Conservation (phyloP, 2,329 filamentous ascomycete genomes). For the Taxawa tesnikishii region DNA sequence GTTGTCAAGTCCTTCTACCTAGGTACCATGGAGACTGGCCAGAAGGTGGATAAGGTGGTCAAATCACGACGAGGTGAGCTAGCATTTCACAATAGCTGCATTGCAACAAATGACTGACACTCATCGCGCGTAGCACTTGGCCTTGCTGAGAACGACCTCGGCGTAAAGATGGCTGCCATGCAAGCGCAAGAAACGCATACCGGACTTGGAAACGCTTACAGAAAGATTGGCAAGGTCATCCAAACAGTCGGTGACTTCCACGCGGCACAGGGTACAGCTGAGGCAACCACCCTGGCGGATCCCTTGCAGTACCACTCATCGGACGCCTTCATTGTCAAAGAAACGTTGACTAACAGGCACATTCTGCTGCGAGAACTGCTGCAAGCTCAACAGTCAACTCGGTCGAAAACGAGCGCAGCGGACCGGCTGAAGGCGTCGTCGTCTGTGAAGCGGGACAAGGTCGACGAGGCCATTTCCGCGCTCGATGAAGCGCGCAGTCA, state of each 20-base stretch:
- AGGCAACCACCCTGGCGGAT: conserved; percentile 89
- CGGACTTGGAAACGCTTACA: conserved; percentile 79
- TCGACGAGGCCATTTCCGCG: conserved; percentile 88
- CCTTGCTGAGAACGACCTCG: conserved; percentile 84
- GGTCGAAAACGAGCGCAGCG: conserved; percentile 71
- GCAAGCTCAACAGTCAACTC: conserved; percentile 76
- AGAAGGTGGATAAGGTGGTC: conserved; percentile 90
- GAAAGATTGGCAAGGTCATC: conserved; percentile 86
- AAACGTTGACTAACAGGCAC: conserved; percentile 93
- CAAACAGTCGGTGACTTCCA: conserved; percentile 93
- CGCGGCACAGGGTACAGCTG: conserved; percentile 88
- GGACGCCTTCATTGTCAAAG: conserved; percentile 95
- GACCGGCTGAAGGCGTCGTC: conserved; percentile 80
- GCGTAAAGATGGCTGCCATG: conserved; percentile 78
- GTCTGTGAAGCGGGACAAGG: conserved; percentile 84
- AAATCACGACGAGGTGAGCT: conserved; percentile 74
- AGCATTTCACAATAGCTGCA: too few species aligned
- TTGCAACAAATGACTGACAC: too few species aligned
- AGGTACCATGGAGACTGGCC: conserved; percentile 89
- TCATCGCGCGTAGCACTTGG: conserved; percentile 59
- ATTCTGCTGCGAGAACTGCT: conserved; percentile 88
- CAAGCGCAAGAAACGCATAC: conserved; percentile 81
- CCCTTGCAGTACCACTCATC: conserved; percentile 89
- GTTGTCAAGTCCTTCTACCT: conserved; percentile 93
- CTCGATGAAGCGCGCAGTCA: conserved; percentile 77